Evolutionary conservation across 1,139 yeast genomes (phyloP).

Genomic region (Candida sp.): DNA sequence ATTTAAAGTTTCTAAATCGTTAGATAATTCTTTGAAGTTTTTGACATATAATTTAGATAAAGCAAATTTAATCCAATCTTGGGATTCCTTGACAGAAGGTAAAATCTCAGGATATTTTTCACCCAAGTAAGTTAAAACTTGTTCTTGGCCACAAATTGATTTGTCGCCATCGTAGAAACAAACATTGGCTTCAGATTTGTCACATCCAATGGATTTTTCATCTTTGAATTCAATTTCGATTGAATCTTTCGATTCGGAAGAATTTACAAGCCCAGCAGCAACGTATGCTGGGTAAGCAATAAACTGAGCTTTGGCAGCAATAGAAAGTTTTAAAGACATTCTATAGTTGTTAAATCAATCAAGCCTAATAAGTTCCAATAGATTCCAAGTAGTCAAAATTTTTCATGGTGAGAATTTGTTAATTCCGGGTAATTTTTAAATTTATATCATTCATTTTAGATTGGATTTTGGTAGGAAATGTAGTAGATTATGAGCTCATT

Average conservation of each 20-base stretch:
- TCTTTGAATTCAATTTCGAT: slow-evolving; percentile 66
- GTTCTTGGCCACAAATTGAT: slow-evolving; percentile 39
- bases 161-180: slow-evolving; percentile 43
- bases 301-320: slow-evolving; percentile 85
- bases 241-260: slow-evolving; percentile 32
- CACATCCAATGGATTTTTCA: slow-evolving; percentile 46
- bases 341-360: neutral
- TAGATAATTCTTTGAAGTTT: slow-evolving; percentile 82
- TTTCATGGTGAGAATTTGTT: neutral
- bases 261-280: slow-evolving; percentile 73
- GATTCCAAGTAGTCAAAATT: neutral
- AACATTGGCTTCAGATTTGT: slow-evolving; percentile 39
- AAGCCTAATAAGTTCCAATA: neutral
- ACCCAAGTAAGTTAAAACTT: slow-evolving; percentile 44
- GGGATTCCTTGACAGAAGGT: slow-evolving; percentile 27
- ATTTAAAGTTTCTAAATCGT: slow-evolving; percentile 72
- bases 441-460: neutral
- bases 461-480: too few relatives aligned
- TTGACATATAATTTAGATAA: slow-evolving; percentile 67
- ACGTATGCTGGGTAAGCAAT: slow-evolving; percentile 79
- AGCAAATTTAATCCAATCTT: slow-evolving; percentile 70
- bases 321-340: slow-evolving; percentile 43
- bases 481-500: too few relatives aligned
- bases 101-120: slow-evolving; percentile 41
- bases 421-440: neutral